Conservation (phyloP, 495 filamentous ascomycete species). For the Talaromyces adpressus region DNA sequence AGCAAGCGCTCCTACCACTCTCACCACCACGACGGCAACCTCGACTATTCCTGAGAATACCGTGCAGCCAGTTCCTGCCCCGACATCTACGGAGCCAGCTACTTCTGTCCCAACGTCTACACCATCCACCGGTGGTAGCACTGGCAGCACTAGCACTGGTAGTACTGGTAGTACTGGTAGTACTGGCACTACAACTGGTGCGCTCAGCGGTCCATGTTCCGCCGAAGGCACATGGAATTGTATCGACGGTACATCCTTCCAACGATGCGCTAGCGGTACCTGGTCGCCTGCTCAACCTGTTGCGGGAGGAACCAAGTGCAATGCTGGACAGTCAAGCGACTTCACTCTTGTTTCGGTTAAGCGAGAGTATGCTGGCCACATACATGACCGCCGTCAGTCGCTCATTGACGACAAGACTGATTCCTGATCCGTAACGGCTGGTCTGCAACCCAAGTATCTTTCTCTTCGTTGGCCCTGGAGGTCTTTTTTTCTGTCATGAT, state of each 20-base stretch:
- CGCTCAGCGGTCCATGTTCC: slow-evolving; percentile 31
- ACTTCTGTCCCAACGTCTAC: slow-evolving; percentile 13
- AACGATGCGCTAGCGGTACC: slow-evolving; percentile 54
- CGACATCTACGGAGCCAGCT: slow-evolving; percentile 11
- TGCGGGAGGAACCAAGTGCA: slow-evolving; percentile 55
- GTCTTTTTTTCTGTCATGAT: slow-evolving; percentile 1
- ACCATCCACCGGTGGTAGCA: background rate
- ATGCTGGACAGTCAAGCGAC: slow-evolving; percentile 36
- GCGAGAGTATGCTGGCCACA: slow-evolving; percentile 1
- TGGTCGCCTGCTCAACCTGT: slow-evolving; percentile 50
- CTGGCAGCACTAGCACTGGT: too few relatives aligned
- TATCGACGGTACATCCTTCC: slow-evolving; percentile 49
- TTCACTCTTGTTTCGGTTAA: slow-evolving; percentile 29
- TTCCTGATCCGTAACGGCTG: background rate
- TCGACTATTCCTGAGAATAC: slow-evolving; percentile 5
- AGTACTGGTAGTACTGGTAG: too few relatives aligned
- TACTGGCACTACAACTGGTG: slow-evolving; percentile 13
- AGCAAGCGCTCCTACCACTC: slow-evolving; percentile 5
- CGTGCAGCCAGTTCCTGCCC: slow-evolving; percentile 10
- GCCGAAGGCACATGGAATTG: slow-evolving; percentile 55
- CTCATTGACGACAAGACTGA: background rate
- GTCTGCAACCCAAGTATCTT: slow-evolving; percentile 2
- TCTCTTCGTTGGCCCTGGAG: slow-evolving; percentile 16
- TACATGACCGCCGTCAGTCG: background rate
- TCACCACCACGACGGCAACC: slow-evolving; percentile 9